Percentiles rank a stretch among this genome's conserved stretches.
These are phyloP conservation scores for Xylaria multiplex DNA, from an alignment of 2,329 filamentous ascomycete genomes.

Conservation along the genomic window DNA sequence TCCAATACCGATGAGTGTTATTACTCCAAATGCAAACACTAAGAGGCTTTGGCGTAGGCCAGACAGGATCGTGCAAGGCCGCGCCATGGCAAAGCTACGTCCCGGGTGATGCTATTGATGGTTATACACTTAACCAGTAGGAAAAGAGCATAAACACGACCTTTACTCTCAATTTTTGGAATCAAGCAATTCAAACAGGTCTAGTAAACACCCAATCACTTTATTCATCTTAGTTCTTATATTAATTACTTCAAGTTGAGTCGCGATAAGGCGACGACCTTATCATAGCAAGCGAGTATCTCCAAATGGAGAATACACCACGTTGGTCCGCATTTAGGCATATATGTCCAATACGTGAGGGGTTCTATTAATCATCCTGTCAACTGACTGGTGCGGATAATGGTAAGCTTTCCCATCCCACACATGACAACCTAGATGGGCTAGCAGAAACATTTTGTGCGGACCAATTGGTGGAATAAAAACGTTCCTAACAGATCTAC, in stretches of 20 bases:
- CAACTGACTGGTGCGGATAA: conserved; percentile 31
- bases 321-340: conserved; percentile 7
- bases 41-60: conserved; percentile 34
- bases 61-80: conserved; percentile 19
- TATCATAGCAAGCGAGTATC: neutral
- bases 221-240: neutral
- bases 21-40: conserved; percentile 29
- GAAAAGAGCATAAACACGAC: neutral
- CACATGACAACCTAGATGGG: conserved; percentile 16
- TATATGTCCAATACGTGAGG: conserved; percentile 12
- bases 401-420: conserved; percentile 11
- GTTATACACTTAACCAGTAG: neutral
- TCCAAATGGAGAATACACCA: neutral
- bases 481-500: conserved; percentile 7
- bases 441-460: conserved; percentile 26
- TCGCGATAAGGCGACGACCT: neutral
- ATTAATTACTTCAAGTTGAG: neutral
- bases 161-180: neutral
- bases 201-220: neutral
- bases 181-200: neutral
- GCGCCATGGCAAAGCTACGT: conserved; percentile 26
- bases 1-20: conserved; percentile 28
- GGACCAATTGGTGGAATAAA: conserved; percentile 39
- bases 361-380: conserved; percentile 16
- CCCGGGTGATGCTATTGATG: neutral